Evolutionary conservation across 2,329 filamentous ascomycete species (phyloP).

Genomic region (Tolypocladium inflatum): DNA sequence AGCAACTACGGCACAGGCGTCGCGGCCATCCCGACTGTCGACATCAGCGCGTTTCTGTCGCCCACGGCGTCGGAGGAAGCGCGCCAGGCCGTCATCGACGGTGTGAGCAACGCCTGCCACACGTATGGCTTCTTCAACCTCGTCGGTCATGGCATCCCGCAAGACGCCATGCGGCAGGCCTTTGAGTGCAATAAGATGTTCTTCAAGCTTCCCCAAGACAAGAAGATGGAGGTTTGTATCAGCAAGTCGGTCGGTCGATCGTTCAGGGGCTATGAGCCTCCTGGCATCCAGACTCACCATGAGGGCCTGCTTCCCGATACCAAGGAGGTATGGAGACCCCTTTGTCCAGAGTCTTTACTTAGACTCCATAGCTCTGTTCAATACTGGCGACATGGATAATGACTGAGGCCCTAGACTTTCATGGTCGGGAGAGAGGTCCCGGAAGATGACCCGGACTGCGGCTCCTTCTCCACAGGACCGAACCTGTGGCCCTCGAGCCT

Average conservation of each 20-base stretch:
- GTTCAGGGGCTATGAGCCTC: slow-evolving; percentile 17
- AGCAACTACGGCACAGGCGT: neutral
- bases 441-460: neutral
- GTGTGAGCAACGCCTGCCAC: slow-evolving; percentile 14
- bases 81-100: slow-evolving; percentile 12
- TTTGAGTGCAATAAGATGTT: slow-evolving; percentile 13
- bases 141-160: slow-evolving; percentile 16
- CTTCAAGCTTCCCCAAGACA: slow-evolving; percentile 13
- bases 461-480: slow-evolving; percentile 1
- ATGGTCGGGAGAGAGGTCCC: slow-evolving; percentile 1
- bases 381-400: no score
- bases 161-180: slow-evolving; percentile 7
- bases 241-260: slow-evolving; percentile 17
- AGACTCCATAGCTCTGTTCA: no score
- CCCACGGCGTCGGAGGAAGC: slow-evolving; percentile 10
- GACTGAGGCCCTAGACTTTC: neutral
- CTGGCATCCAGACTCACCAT: slow-evolving; percentile 17
- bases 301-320: slow-evolving; percentile 17
- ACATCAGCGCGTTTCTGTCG: slow-evolving; percentile 14
- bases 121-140: slow-evolving; percentile 22
- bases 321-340: neutral
- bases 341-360: no score
- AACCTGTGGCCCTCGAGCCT: slow-evolving; percentile 1
- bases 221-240: slow-evolving; percentile 16
- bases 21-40: slow-evolving; percentile 14